Percentiles rank a stretch among this genome's conserved stretches.
Evolutionary conservation across 2,329 filamentous ascomycete genomes (phyloP).

Genomic region (Aspergillus aculeatus): DNA sequence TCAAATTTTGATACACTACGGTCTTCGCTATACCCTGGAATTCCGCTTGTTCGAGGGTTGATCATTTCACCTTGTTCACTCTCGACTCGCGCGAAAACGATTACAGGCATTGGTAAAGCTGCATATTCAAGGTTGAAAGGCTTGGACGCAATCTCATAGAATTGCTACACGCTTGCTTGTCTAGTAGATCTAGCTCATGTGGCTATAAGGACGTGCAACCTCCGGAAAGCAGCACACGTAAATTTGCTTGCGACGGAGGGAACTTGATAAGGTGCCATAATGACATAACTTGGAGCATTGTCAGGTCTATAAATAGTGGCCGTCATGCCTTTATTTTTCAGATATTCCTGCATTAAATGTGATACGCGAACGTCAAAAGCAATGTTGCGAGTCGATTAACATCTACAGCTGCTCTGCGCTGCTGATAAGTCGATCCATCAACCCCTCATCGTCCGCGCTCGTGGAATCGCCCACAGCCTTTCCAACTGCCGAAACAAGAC

Average conservation of each 20-base stretch:
- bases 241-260: neutral
- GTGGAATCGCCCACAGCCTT: conserved; percentile 23
- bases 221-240: neutral
- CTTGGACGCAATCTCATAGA: no score
- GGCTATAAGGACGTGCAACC: neutral
- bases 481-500: conserved; percentile 31
- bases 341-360: neutral
- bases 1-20: neutral
- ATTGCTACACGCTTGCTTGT: no score
- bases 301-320: neutral
- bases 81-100: no score
- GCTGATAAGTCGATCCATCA: conserved; percentile 33
- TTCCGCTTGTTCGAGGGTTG: neutral
- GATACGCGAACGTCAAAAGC: neutral
- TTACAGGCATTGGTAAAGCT: no score
- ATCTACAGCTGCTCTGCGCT: conserved; percentile 35
- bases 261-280: neutral
- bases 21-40: neutral
- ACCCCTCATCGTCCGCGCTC: conserved; percentile 19
- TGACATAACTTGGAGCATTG: neutral
- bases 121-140: no score
- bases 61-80: neutral
- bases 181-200: no score
- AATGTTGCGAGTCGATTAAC: neutral
- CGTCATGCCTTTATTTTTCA: neutral